phyloP scores from a whole-genome alignment of 2,329 filamentous ascomycete species.

The Colletotrichum sojae region DNA sequence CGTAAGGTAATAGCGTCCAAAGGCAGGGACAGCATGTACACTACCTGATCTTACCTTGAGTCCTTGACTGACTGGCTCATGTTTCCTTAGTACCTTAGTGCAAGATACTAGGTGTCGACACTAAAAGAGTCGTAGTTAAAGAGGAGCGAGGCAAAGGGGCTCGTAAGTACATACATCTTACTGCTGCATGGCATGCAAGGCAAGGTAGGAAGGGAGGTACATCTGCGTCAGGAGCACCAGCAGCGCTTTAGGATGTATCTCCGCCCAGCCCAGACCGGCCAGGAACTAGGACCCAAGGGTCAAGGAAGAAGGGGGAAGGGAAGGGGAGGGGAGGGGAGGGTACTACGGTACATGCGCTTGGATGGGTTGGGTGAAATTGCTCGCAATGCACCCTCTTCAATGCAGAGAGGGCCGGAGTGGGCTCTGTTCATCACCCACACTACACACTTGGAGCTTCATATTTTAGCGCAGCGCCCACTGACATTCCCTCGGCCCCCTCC shows the following conservation, averaged over 20 bases:
- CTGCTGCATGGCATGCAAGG: not conserved
- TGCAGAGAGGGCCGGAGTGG: slow-evolving; percentile 17
- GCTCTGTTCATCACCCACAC: slow-evolving; percentile 24
- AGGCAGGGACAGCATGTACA: not conserved
- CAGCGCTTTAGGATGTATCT: slow-evolving; percentile 18
- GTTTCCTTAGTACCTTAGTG: slow-evolving; percentile 13
- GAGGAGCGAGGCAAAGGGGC: slow-evolving; percentile 12
- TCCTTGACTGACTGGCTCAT: slow-evolving; percentile 7
- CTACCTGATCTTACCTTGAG: not conserved
- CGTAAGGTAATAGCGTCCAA: slow-evolving; percentile 8
- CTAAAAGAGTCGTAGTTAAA: slow-evolving; percentile 10
- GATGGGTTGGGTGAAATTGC: slow-evolving; percentile 42
- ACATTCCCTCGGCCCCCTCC: slow-evolving; percentile 24
- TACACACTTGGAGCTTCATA: slow-evolving; percentile 34
- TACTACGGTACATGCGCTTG: slow-evolving; percentile 32
- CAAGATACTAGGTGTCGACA: slow-evolving; percentile 5
- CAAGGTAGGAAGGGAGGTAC: not conserved
- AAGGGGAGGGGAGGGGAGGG: not conserved
- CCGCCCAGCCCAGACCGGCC: slow-evolving; percentile 2
- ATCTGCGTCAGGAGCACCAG: not conserved
- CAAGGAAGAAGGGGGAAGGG: slow-evolving; percentile 3
- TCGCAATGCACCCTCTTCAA: slow-evolving; percentile 38
- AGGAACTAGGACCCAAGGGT: slow-evolving; percentile 30
- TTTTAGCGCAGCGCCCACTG: slow-evolving; percentile 33
- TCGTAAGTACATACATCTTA: not conserved